Evolutionary conservation across 1,284 basidiomycete species (phyloP).

Genomic region (Cryptococcus jaspeensis): DNA sequence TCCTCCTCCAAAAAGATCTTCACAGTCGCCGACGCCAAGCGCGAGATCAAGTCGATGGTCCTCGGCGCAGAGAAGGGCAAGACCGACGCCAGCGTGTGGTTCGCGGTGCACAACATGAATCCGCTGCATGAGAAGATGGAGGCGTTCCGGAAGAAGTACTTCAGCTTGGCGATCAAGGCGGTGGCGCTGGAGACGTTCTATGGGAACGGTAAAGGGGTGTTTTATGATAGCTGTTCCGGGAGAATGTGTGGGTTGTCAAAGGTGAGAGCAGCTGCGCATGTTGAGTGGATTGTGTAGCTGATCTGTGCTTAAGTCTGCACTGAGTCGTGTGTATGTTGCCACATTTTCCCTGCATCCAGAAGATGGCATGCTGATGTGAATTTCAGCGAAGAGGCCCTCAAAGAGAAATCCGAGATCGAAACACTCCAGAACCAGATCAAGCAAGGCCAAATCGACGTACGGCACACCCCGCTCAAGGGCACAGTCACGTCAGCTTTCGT

Average conservation of each 20-base stretch:
- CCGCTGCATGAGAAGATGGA: conserved; percentile 16
- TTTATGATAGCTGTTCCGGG: conserved; percentile 15
- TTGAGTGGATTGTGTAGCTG: background rate
- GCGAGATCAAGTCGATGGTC: conserved; percentile 4
- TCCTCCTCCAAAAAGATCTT: background rate
- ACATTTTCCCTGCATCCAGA: background rate
- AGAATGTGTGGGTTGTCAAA: conserved; percentile 11
- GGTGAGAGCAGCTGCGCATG: conserved; percentile 1
- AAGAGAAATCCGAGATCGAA: conserved; percentile 13
- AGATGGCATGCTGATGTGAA: background rate
- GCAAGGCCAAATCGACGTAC: conserved; percentile 8
- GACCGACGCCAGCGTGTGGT: conserved; percentile 11
- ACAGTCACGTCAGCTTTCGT: conserved; percentile 30
- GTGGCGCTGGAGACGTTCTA: conserved; percentile 15
- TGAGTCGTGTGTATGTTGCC: background rate
- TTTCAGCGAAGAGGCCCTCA: conserved; percentile 11
- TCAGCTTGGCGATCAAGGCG: conserved; percentile 14
- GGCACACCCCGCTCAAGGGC: conserved; percentile 6
- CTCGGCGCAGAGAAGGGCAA: conserved; percentile 9
- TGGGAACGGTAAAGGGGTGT: conserved; percentile 3
- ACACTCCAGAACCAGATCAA: conserved; percentile 10
- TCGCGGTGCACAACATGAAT: conserved; percentile 17
- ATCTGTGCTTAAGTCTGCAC: background rate
- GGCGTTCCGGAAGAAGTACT: conserved; percentile 16
- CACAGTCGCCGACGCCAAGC: conserved; percentile 14